Percentiles rank a stretch among this genome's conserved stretches.
These are phyloP conservation scores for Fusarium sp. DNA, from an alignment of 2,329 filamentous ascomycete species.

Conservation along the genomic window DNA sequence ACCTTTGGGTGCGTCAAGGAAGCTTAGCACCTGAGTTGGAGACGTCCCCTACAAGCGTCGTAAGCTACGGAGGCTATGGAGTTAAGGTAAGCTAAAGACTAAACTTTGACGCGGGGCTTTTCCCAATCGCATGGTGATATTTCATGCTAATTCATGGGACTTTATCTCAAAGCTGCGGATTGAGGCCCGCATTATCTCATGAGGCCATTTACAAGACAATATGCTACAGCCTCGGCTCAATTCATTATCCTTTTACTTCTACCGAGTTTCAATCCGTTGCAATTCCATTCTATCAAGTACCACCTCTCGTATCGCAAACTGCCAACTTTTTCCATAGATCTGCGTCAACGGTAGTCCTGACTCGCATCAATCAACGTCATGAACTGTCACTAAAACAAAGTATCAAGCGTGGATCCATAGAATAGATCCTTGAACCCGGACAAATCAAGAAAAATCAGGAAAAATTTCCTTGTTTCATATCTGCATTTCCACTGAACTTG, in stretches of 20 bases:
- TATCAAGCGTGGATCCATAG: constrained; percentile 4
- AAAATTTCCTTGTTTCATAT: constrained; percentile 22
- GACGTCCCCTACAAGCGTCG: constrained; percentile 16
- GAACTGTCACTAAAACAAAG: constrained; percentile 16
- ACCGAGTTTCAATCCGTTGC: not conserved
- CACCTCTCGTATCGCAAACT: no score
- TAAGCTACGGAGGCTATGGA: constrained; percentile 13
- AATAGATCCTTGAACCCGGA: constrained; percentile 22
- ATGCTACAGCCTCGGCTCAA: not conserved
- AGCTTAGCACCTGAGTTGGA: constrained; percentile 1
- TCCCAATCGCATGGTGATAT: not conserved
- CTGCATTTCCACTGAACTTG: not conserved
- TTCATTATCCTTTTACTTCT: not conserved
- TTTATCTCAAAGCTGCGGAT: not conserved
- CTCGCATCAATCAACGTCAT: constrained; percentile 33
- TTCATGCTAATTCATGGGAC: not conserved
- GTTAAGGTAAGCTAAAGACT: not conserved
- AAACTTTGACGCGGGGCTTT: constrained; percentile 6
- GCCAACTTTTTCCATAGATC: constrained; percentile 11
- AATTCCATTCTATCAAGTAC: not conserved
- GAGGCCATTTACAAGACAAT: not conserved
- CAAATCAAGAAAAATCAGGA: constrained; percentile 25
- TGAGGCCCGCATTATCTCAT: not conserved
- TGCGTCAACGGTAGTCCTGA: constrained; percentile 18
- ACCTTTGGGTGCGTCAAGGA: constrained; percentile 1